Evolutionary conservation across 1,284 basidiomycete genomes (phyloP).

Genomic region (Cryptococcus jaspeensis): DNA sequence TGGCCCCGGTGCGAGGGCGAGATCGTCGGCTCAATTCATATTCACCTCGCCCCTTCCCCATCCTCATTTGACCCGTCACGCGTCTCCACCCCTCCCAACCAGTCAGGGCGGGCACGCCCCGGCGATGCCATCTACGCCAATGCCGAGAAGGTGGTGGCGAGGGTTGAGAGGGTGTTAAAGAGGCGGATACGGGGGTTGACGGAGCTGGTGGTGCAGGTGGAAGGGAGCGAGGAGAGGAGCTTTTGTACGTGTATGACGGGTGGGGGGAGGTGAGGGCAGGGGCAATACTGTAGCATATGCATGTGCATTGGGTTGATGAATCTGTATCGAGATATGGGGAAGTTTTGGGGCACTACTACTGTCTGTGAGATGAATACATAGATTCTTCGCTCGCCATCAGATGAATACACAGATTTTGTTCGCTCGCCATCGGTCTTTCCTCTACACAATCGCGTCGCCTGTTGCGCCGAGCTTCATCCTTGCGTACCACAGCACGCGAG

Average conservation of each 20-base stretch:
- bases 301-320: not conserved
- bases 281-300: not conserved
- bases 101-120: not conserved
- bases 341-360: no score
- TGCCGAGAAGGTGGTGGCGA: conserved; percentile 68
- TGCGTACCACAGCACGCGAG: no score
- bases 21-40: conserved; percentile 84
- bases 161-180: conserved; percentile 70
- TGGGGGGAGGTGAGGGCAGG: conserved; percentile 46
- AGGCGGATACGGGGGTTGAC: conserved; percentile 72
- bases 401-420: no score
- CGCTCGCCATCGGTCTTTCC: no score
- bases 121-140: conserved; percentile 58
- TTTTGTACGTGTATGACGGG: conserved; percentile 60
- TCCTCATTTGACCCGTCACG: conserved; percentile 59
- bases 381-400: not conserved
- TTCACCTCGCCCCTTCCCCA: conserved; percentile 64
- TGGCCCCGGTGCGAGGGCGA: conserved; percentile 92
- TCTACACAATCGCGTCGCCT: no score
- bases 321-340: no score
- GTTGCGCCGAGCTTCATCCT: no score
- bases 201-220: conserved; percentile 85
- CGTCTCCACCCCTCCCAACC: conserved; percentile 44
- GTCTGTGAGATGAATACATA: not conserved
- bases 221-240: conserved; percentile 44